A percentile compares a stretch with the other conserved stretches of the same genome.
Conservation (phyloP, 768 basidiomycete genomes). For the Gelatoporia subvermispora region DNA sequence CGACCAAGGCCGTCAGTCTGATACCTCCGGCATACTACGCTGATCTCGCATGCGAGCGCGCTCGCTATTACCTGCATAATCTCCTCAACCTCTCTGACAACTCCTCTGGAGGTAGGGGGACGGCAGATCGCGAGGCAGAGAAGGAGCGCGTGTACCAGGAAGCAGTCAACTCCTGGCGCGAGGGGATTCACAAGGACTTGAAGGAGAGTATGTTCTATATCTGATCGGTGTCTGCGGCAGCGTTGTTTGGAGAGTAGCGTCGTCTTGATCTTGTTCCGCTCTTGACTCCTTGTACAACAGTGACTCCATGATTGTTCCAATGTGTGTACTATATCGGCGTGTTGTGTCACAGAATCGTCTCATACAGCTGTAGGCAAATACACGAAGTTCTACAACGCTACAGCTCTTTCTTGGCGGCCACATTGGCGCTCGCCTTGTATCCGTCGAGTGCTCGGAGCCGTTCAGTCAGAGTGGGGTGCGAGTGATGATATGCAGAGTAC, state of each 20-base stretch:
- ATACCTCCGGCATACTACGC: slow-evolving; percentile 77
- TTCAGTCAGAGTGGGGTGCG: slow-evolving; percentile 92
- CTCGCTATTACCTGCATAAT: slow-evolving; percentile 67
- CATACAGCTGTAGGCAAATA: too few relatives aligned
- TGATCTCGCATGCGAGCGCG: slow-evolving; percentile 76
- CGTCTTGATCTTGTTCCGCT: too few relatives aligned
- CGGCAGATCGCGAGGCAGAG: slow-evolving; percentile 15
- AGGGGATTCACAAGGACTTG: slow-evolving; percentile 44
- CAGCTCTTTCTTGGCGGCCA: slow-evolving; percentile 17
- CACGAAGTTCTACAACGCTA: not conserved
- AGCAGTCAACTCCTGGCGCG: slow-evolving; percentile 32
- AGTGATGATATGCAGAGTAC: slow-evolving; percentile 94
- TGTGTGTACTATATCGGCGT: too few relatives aligned
- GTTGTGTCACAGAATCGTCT: too few relatives aligned
- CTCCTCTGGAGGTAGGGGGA: slow-evolving; percentile 10
- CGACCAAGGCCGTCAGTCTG: slow-evolving; percentile 76
- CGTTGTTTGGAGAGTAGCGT: too few relatives aligned
- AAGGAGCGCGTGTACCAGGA: slow-evolving; percentile 27
- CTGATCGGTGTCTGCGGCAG: slow-evolving; percentile 18
- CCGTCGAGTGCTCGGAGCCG: slow-evolving; percentile 75
- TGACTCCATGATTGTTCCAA: too few relatives aligned
- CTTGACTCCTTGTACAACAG: too few relatives aligned
- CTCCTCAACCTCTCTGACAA: slow-evolving; percentile 41
- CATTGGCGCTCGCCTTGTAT: slow-evolving; percentile 10
- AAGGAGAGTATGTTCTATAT: slow-evolving; percentile 69